Percentiles rank a stretch among this genome's conserved stretches.
Conservation (phyloP, 1,139 yeast species). For the Diutina siamensis region DNA sequence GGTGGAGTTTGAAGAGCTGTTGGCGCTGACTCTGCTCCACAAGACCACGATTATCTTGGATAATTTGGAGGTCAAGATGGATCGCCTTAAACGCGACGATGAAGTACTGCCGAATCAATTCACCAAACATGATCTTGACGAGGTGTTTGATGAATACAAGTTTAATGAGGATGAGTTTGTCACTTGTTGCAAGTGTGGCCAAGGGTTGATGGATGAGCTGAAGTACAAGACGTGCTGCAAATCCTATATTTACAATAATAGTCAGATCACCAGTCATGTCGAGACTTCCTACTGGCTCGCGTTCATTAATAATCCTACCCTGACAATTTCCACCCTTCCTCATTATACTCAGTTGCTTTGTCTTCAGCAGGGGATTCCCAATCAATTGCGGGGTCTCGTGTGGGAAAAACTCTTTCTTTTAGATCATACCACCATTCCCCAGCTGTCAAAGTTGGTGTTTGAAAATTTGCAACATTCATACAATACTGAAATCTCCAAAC, state of each 20-base stretch:
- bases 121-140: not conserved
- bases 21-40: conserved; percentile 12
- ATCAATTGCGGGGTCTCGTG: conserved; percentile 23
- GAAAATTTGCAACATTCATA: conserved; percentile 36
- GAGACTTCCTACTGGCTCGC: conserved; percentile 36
- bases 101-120: conserved; percentile 10
- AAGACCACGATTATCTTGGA: conserved; percentile 17
- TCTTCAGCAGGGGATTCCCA: conserved; percentile 31
- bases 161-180: conserved; percentile 24
- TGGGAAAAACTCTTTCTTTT: conserved; percentile 29
- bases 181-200: conserved; percentile 22
- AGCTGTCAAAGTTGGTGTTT: conserved; percentile 23
- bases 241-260: conserved; percentile 12
- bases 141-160: conserved; percentile 15
- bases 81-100: conserved; percentile 14
- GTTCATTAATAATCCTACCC: conserved; percentile 32
- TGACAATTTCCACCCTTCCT: conserved; percentile 36
- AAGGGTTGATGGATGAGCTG: conserved; percentile 10
- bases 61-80: conserved; percentile 25
- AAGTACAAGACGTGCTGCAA: conserved; percentile 15
- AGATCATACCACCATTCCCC: conserved; percentile 20
- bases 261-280: conserved; percentile 15
- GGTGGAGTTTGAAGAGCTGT: conserved; percentile 33
- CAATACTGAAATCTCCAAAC: conserved; percentile 31
- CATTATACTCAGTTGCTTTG: conserved; percentile 32